Evolutionary conservation across 371 early-diverging fungal genomes (phyloP), one percentile per base, ranked within the genome.

Genomic region (Mucor lusitanicus): DNA sequence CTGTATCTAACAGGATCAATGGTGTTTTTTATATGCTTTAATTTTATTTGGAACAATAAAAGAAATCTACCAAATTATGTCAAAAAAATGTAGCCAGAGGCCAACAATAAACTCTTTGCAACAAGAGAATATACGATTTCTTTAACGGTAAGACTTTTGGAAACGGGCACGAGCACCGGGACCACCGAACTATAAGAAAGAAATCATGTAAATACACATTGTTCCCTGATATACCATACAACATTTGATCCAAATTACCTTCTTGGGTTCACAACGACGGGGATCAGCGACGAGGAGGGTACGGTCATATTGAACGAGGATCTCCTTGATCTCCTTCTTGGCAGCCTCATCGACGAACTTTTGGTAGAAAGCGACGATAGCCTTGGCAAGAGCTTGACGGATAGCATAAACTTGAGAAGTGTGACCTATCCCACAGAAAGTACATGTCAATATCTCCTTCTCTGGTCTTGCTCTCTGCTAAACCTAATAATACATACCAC

Each of bases 221-320:
- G 9, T 58, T 17, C 53, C 15, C 3, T 35, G 12, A 35, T 53
- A 2, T 0, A 3, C 15, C 12, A 5, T 53, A 50, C 25, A 35
- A 19, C 28, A 42, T 17, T 33, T 3, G 17, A 23, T 33, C 6
- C 28, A 30, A 28, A 27, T 60, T 70, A 79, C 79, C 80, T 99
- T 99, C 99, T 99, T 99, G 89, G 99, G 97, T 86, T 99, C 99
- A 90, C 95, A 95, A 85, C 99, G 98, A 88, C 99, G 97, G 72
- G 99, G 97, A 87, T 99, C 99, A 69, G 99, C 96, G 70, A 99
- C 99, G 63, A 99, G 91, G 65, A 99, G 95, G 77, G 95, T 94
- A 87, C 99, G 97, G 89, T 99, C 99, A 88, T 96, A 99, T 78
- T 90, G 87, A 76, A 96, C 88, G 63, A 99, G 90, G 67, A 90